Evolutionary conservation across 2,329 filamentous ascomycete species (phyloP), one percentile per base, ranked within the genome.

Genomic region (Diaporthe destruens): DNA sequence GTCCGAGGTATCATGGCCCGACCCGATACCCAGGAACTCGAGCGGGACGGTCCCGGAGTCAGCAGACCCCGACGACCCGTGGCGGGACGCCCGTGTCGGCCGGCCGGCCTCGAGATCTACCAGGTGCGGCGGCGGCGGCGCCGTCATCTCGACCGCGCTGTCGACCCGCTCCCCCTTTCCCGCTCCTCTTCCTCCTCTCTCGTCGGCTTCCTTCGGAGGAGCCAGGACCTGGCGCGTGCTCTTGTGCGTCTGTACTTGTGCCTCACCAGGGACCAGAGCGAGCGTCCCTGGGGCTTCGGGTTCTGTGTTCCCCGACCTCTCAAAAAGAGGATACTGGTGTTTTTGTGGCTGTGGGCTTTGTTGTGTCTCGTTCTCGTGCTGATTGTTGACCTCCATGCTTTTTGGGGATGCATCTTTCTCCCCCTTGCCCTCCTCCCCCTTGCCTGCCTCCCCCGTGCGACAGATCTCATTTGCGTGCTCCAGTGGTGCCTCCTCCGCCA

Each of bases 311-410:
- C 72, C 69, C 71, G 74, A 67, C 65, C 71, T 55, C 61, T 47
- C 72, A 75, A 75, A 75, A 75, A 75, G 74, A 75, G 74, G 69
- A 71, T 71, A 72, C 54, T 74, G 68, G 34, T 39, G 36, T 42
- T 42, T 14, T 18, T 47, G 44, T 47, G 53, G 18, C 66, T 49
- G 49, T 54, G 49, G 36, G 53, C 39, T 56, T 47, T 18, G 39
- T 54, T 34, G 39, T 20, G 71, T 44, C n/a, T 49, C 57, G 42
- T 23, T 39, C 65, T 70, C 70, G 20, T 56, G 65, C 25, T 72
- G 53, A 44, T 51, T 47, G 39, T 55, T 70, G 18, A 42, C 54
- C 34, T 23, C 44, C 56, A 55, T 71, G 57, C 59, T 70, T 23
- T 63, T 53, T 20, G 59, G 25, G 61, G 59, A 20, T 67, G 34